phyloP scores from a whole-genome alignment of 345 rosid species.

The Salix viminalis region DNA sequence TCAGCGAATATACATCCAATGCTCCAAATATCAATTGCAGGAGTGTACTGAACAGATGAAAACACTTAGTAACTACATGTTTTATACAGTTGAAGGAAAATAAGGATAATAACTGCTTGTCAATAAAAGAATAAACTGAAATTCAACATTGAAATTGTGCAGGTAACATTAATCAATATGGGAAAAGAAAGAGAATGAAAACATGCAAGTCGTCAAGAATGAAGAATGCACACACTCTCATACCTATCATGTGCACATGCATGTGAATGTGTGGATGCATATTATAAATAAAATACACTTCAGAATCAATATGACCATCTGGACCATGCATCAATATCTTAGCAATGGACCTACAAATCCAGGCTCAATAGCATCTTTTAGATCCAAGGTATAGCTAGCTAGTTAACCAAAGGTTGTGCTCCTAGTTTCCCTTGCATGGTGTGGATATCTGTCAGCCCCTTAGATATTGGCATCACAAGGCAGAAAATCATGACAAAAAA shows the following conservation, averaged over 20 bases:
- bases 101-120: background rate
- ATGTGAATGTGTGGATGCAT: background rate
- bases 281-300: background rate
- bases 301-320: background rate
- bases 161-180: background rate
- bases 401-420: background rate
- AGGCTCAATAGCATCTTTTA: background rate
- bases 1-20: constrained; percentile 98
- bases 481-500: too few species aligned
- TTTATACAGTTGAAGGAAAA: background rate
- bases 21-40: constrained; percentile 97
- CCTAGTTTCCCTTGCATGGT: background rate
- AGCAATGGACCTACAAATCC: background rate
- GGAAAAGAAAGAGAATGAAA: background rate
- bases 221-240: background rate
- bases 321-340: background rate
- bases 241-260: background rate
- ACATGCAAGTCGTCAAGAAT: background rate
- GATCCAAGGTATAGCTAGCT: background rate
- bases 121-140: background rate
- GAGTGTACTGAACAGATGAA: constrained; percentile 63
- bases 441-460: too few species aligned
- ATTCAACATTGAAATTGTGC: background rate
- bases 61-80: background rate
- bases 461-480: too few species aligned